phyloP scores from a whole-genome alignment of 2,329 filamentous ascomycete genomes.

The Acrocalymma vagum region DNA sequence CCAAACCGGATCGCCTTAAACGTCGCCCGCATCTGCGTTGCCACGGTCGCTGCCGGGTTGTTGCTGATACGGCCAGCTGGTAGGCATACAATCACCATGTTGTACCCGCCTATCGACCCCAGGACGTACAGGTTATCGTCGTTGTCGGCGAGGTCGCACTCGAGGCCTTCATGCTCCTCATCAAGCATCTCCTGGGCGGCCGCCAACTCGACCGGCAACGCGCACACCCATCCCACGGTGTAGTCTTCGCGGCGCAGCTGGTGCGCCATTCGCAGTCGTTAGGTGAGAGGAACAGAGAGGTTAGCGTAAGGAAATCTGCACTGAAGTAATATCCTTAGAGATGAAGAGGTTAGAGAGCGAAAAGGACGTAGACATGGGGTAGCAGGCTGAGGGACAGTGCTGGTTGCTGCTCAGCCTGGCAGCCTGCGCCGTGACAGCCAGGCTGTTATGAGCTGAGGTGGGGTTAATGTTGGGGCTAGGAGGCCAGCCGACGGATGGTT shows the following conservation, averaged over 20 bases:
- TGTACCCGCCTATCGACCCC: constrained; percentile 37
- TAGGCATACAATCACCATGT: constrained; percentile 34
- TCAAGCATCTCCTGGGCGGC: constrained; percentile 17
- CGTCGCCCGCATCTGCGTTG: constrained; percentile 35
- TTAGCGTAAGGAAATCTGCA: too few species aligned
- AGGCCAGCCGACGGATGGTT: too few species aligned
- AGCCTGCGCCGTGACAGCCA: too few species aligned
- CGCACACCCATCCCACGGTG: constrained; percentile 25
- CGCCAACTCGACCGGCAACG: constrained; percentile 18
- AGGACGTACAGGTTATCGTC: constrained; percentile 28
- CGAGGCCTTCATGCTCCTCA: constrained; percentile 19
- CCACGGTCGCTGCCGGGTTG: constrained; percentile 41
- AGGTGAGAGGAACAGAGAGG: too few species aligned
- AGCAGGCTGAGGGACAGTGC: too few species aligned
- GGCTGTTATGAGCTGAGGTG: too few species aligned
- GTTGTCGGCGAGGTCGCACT: constrained; percentile 33
- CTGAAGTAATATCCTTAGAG: too few species aligned
- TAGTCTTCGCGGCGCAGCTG: constrained; percentile 16
- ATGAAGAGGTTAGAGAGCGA: too few species aligned
- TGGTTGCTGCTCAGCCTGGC: too few species aligned
- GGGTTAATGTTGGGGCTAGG: too few species aligned
- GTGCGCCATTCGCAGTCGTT: constrained; percentile 8
- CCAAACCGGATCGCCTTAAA: constrained; percentile 47
- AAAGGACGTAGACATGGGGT: too few species aligned
- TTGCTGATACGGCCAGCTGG: constrained; percentile 40